A percentile compares a stretch with the other conserved stretches of the same genome.
Evolutionary conservation across 805 yeast species (phyloP).

Genomic region (Cephaloascus fragrans): DNA sequence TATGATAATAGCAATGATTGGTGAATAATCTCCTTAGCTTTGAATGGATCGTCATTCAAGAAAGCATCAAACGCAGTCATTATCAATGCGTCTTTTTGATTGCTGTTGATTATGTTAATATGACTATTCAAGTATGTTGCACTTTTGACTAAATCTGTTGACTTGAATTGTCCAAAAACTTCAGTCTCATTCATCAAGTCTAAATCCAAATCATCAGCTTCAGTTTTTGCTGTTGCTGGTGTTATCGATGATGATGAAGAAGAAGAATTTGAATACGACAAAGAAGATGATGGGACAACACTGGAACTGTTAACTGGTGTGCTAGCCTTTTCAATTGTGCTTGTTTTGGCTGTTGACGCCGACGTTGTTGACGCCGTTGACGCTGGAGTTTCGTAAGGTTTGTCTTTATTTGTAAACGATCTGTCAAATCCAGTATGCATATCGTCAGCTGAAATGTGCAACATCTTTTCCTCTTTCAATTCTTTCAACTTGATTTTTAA

Average conservation of each 20-base stretch:
- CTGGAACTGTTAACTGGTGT: constrained; percentile 7
- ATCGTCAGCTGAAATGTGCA: constrained; percentile 83
- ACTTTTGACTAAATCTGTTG: constrained; percentile 36
- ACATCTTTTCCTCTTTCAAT: constrained; percentile 58
- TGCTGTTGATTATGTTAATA: constrained; percentile 63
- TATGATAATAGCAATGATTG: constrained; percentile 78
- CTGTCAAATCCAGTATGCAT: constrained; percentile 87
- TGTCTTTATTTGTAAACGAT: constrained; percentile 62
- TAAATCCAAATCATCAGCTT: constrained; percentile 30
- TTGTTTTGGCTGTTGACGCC: constrained; percentile 5
- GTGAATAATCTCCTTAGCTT: constrained; percentile 60
- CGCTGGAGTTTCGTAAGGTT: constrained; percentile 8
- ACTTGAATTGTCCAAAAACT: constrained; percentile 50
- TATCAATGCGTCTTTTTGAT: constrained; percentile 84
- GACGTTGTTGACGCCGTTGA: constrained; percentile 18
- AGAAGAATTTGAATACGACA: constrained; percentile 1
- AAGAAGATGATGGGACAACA: background rate
- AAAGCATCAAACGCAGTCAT: constrained; percentile 89
- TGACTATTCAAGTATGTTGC: constrained; percentile 45
- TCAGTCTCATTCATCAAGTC: constrained; percentile 54
- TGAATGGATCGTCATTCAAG: constrained; percentile 44
- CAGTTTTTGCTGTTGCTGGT: constrained; percentile 1
- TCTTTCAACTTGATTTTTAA: constrained; percentile 59
- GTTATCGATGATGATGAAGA: constrained; percentile 1
- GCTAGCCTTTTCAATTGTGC: constrained; percentile 15